Conservation (phyloP, 2,329 filamentous ascomycete species). For the Fusarium bactridioides region DNA sequence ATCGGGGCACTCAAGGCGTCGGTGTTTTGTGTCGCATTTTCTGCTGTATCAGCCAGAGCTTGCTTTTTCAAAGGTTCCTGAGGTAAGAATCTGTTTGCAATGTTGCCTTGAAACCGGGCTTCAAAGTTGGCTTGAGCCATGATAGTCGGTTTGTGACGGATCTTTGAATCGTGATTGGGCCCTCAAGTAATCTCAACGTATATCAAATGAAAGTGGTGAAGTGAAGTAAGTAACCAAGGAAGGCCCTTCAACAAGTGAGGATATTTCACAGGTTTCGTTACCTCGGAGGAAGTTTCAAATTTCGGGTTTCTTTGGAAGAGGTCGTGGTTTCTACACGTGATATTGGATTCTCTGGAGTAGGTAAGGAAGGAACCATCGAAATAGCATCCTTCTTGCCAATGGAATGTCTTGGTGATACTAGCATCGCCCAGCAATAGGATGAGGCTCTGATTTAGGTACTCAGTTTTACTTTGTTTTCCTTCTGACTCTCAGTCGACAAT, state of each 20-base stretch:
- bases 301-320: neutral
- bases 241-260: neutral
- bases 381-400: neutral
- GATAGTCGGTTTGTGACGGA: neutral
- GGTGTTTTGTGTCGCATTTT: neutral
- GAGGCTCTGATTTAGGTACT: conserved; percentile 29
- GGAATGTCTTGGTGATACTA: neutral
- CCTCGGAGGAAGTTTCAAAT: neutral
- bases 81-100: neutral
- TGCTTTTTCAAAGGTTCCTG: neutral
- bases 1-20: conserved; percentile 14
- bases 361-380: neutral
- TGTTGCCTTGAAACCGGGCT: neutral
- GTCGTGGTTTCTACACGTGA: conserved; percentile 3
- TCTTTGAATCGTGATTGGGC: neutral
- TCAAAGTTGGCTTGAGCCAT: neutral
- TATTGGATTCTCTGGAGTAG: neutral
- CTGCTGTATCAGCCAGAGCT: neutral
- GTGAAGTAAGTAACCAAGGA: neutral
- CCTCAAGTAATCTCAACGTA: neutral
- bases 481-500: neutral
- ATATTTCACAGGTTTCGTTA: neutral
- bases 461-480: neutral
- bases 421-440: conserved; percentile 1
- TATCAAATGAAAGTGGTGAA: neutral